A percentile compares a stretch with the other conserved stretches of the same genome.
Evolutionary conservation across 345 rosid species (phyloP).

Genomic region (Salix exigua): DNA sequence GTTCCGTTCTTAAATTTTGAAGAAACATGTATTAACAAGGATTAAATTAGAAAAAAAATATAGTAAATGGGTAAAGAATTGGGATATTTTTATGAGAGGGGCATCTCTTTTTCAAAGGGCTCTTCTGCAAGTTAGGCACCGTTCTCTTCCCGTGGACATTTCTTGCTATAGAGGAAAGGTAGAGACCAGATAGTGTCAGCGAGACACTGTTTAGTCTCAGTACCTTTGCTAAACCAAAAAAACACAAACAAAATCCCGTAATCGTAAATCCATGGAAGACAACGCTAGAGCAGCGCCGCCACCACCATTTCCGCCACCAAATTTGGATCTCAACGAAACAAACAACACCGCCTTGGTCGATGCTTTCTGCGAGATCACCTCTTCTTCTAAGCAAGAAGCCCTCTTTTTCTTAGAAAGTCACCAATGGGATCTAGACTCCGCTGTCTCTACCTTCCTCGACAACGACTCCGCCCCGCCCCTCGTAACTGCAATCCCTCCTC

Average conservation of each 20-base stretch:
- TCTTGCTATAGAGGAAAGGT: neutral
- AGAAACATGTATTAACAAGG: too few relatives aligned
- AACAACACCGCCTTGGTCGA: conserved; percentile 36
- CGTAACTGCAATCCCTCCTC: conserved; percentile 8
- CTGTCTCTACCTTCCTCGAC: conserved; percentile 90
- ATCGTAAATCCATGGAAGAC: conserved; percentile 5
- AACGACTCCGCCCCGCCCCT: conserved; percentile 20
- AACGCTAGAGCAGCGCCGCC: neutral
- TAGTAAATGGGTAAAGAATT: too few relatives aligned
- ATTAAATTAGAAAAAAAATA: too few relatives aligned
- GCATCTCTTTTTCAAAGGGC: too few relatives aligned
- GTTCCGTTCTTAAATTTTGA: too few relatives aligned
- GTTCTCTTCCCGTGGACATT: neutral
- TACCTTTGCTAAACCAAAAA: neutral
- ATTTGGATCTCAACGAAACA: conserved; percentile 7
- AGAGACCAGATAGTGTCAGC: neutral
- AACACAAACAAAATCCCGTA: neutral
- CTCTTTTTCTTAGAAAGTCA: conserved; percentile 81
- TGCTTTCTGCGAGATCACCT: conserved; percentile 85
- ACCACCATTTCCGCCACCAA: neutral
- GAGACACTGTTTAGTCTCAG: neutral
- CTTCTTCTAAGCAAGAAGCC: conserved; percentile 78
- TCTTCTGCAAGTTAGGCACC: neutral
- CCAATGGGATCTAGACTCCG: conserved; percentile 83
- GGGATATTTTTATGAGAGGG: too few relatives aligned